Evolutionary conservation across 163 green algal genomes (phyloP), one percentile per base, ranked within the genome.

Genomic region (Chlamydomonas reinhardtii): DNA sequence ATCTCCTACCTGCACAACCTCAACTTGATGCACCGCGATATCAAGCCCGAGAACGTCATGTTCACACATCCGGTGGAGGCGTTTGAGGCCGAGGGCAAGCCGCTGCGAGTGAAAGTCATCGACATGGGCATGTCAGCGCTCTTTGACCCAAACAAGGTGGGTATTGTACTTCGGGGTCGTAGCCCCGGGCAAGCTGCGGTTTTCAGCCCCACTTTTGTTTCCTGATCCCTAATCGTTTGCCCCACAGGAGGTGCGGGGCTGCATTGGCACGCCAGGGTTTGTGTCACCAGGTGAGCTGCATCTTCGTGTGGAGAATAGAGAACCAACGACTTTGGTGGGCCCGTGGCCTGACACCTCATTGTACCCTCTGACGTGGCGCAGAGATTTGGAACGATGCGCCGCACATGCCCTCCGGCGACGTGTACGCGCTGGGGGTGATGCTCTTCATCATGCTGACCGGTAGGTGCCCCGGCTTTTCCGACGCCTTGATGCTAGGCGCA

Each of bases 401-500:
- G 31, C 68, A 85, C 48, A 77, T 68, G 77, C 69, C 69, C 69
- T 54, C 68, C 27, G 27, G 52, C 16, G 79, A 86, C 68, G 73
- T 96, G 3, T 96, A 94, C 78, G 85, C 86, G 19, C 70, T 95
- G 61, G 94, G 94, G 25, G 91, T 95, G 39, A 65, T 96, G 37
- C 90, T 94, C 29, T 96, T 97, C 78, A 87, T 97, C 61, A 94
- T 97, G 94, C 88, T 97, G 34, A 84, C 77, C 31, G 77, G 77
- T 69, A 64, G 17, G 76, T 56, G 43, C 8, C n/a, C n/a, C n/a
- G n/a, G n/a, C n/a, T n/a, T n/a, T n/a, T n/a, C n/a, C n/a, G n/a
- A n/a, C n/a, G n/a, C n/a, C n/a, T n/a, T n/a, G n/a, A n/a, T n/a
- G n/a, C n/a, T n/a, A n/a, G n/a, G n/a, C n/a, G n/a, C n/a, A n/a